A percentile compares a stretch with the other conserved stretches of the same genome.
Evolutionary conservation across 1,284 basidiomycete genomes (phyloP).

Genomic region (Phylloboletellus chloephorus): DNA sequence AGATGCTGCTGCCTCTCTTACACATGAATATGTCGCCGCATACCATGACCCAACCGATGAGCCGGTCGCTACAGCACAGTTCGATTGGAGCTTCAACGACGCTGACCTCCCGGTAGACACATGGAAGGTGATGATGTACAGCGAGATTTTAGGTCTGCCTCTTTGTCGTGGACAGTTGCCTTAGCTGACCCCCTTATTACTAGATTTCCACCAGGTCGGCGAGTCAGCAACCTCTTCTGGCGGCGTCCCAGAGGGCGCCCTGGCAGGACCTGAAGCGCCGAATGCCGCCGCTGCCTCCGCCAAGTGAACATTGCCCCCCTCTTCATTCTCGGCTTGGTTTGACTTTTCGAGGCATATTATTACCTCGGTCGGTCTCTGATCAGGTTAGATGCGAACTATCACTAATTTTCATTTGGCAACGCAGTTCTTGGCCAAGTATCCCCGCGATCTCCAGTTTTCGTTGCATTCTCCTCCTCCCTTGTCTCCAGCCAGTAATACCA

Average conservation of each 20-base stretch:
- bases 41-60: conserved; percentile 99
- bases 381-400: neutral
- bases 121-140: conserved; percentile 99
- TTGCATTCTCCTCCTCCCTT: conserved; percentile 7
- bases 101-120: conserved; percentile 99
- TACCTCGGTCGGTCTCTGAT: conserved; percentile 14
- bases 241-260: conserved; percentile 54
- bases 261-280: conserved; percentile 52
- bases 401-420: conserved; percentile 6
- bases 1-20: conserved; percentile 87
- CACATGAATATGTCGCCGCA: conserved; percentile 92
- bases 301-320: conserved; percentile 11
- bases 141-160: conserved; percentile 81
- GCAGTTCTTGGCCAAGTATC: conserved; percentile 15
- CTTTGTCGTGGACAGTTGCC: neutral
- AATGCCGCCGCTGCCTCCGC: conserved; percentile 9
- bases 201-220: conserved; percentile 75
- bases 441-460: conserved; percentile 6
- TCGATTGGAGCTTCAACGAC: conserved; percentile 99
- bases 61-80: conserved; percentile 89
- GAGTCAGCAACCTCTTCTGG: conserved; percentile 40
- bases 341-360: conserved; percentile 9
- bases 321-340: conserved; percentile 4
- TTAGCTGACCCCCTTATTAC: conserved; percentile 11
- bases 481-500: conserved; percentile 17